phyloP scores from a whole-genome alignment of 352 stramenopile species.

The Phytophthora sp. region DNA sequence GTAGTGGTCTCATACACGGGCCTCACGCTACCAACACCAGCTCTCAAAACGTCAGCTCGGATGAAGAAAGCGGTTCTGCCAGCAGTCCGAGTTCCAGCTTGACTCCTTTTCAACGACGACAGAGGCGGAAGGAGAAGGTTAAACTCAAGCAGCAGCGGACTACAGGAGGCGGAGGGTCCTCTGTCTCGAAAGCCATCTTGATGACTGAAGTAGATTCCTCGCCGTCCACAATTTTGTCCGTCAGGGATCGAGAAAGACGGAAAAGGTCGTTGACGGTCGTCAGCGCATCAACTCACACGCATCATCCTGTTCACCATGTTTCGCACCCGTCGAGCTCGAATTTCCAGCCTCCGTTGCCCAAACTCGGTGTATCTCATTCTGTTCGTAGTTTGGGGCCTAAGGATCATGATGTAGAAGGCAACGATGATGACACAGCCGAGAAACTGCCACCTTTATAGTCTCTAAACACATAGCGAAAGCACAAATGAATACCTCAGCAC shows the following conservation, averaged over 20 bases:
- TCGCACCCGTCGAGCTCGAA: slow-evolving; percentile 28
- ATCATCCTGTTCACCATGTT: slow-evolving; percentile 25
- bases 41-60: slow-evolving; percentile 27
- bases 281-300: slow-evolving; percentile 8
- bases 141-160: slow-evolving; percentile 55
- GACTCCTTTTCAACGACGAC: slow-evolving; percentile 55
- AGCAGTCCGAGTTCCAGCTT: slow-evolving; percentile 35
- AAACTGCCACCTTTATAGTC: slow-evolving; percentile 57
- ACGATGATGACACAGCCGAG: slow-evolving; percentile 34
- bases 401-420: slow-evolving; percentile 30
- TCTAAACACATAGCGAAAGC: slow-evolving; percentile 22
- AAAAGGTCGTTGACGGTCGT: slow-evolving; percentile 19
- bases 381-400: slow-evolving; percentile 37
- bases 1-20: slow-evolving; percentile 24
- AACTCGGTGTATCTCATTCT: slow-evolving; percentile 47
- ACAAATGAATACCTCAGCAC: slow-evolving; percentile 22
- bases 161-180: slow-evolving; percentile 16
- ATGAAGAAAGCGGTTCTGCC: slow-evolving; percentile 25
- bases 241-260: slow-evolving; percentile 46
- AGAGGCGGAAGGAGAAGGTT: slow-evolving; percentile 53
- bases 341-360: slow-evolving; percentile 51
- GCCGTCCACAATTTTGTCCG: slow-evolving; percentile 11
- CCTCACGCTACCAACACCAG: slow-evolving; percentile 8
- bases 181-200: slow-evolving; percentile 60
- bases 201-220: slow-evolving; percentile 38